These are phyloP conservation scores for Daphne laureola DNA, from an alignment of 441 rosid species.

Conservation along the genomic window DNA sequence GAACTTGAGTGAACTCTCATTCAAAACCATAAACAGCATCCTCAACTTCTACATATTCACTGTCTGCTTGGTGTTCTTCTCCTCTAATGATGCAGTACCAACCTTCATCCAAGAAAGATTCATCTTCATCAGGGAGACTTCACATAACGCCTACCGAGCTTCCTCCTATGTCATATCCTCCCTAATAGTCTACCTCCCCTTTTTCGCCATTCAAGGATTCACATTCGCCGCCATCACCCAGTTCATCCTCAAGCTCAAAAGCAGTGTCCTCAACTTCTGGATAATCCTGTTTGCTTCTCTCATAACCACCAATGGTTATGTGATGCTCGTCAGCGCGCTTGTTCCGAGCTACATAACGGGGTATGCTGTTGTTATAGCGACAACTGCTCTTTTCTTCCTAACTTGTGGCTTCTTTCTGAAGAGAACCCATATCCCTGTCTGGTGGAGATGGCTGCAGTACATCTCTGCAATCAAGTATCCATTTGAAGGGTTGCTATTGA, in stretches of 20 bases:
- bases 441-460: constrained; percentile 64
- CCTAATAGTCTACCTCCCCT: constrained; percentile 50
- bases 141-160: constrained; percentile 61
- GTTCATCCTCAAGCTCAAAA: constrained; percentile 23
- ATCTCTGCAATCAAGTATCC: constrained; percentile 62
- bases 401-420: constrained; percentile 58
- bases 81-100: constrained; percentile 66
- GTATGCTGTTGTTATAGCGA: constrained; percentile 54
- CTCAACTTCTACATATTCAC: constrained; percentile 61
- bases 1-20: constrained; percentile 19
- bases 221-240: constrained; percentile 44
- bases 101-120: constrained; percentile 65
- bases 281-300: constrained; percentile 46
- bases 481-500: constrained; percentile 44
- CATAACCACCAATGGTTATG: constrained; percentile 48
- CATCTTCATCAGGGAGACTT: constrained; percentile 64
- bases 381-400: constrained; percentile 66
- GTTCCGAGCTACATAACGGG: constrained; percentile 58
- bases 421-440: constrained; percentile 26
- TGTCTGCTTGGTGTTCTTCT: constrained; percentile 50
- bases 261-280: constrained; percentile 44
- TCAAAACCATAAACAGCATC: constrained; percentile 35
- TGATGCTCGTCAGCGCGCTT: constrained; percentile 60
- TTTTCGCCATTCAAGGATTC: constrained; percentile 57
- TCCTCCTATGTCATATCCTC: constrained; percentile 60